Percentiles rank a stretch among this genome's conserved stretches.
Conservation (phyloP, 176 grass and related monocot genomes). For the Alopecurus myosuroides region DNA sequence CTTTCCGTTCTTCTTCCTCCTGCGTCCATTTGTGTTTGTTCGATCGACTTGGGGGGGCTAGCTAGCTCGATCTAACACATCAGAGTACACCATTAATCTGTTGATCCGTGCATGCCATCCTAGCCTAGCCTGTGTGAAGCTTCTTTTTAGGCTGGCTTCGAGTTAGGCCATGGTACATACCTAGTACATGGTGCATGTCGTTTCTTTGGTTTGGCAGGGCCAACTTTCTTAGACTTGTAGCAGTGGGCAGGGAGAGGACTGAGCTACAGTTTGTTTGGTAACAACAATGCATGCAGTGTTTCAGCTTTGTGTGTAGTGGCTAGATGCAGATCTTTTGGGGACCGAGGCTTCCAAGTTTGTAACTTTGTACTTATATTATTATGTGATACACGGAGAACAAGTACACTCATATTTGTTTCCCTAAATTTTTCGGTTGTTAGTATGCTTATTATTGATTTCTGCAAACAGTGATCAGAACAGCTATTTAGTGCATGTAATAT, state of each 20-base stretch:
- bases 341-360: conserved; percentile 25
- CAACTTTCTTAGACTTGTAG: background rate
- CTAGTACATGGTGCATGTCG: conserved; percentile 27
- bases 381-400: conserved; percentile 8
- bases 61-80: conserved; percentile 37
- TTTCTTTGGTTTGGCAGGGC: conserved; percentile 24
- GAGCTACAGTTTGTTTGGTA: conserved; percentile 22
- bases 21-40: conserved; percentile 21
- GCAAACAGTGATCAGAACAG: background rate
- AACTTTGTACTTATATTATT: conserved; percentile 14
- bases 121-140: conserved; percentile 21
- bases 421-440: background rate
- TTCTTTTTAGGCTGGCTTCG: conserved; percentile 40
- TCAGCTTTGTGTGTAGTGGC: conserved; percentile 16
- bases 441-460: background rate
- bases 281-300: conserved; percentile 17
- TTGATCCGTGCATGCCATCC: background rate
- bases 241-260: background rate
- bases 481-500: conserved; percentile 3
- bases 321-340: conserved; percentile 5
- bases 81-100: conserved; percentile 14
- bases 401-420: background rate
- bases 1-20: conserved; percentile 14
- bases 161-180: conserved; percentile 17
- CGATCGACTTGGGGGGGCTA: conserved; percentile 29